A percentile compares a stretch with the other conserved stretches of the same genome.
Evolutionary conservation across 441 rosid species (phyloP).

Genomic region (Lagerstroemia fauriei): DNA sequence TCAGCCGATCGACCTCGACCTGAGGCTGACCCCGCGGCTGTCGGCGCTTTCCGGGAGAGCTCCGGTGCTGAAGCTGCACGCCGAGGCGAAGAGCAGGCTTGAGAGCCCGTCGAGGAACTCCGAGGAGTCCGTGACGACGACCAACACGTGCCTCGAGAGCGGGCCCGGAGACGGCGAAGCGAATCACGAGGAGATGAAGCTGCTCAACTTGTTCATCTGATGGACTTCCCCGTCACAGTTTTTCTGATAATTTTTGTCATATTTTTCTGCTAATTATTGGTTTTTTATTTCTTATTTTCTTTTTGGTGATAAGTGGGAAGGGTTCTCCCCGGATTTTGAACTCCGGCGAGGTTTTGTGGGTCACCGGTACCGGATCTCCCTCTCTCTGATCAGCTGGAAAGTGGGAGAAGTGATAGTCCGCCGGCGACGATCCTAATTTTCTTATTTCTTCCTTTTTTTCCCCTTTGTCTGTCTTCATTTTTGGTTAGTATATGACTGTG

Average conservation of each 20-base stretch:
- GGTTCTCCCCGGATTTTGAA: constrained; percentile 35
- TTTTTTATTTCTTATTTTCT: constrained; percentile 8
- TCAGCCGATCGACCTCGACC: constrained; percentile 54
- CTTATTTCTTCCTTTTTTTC: not conserved
- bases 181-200: constrained; percentile 38
- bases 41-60: constrained; percentile 22
- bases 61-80: constrained; percentile 33
- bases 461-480: not conserved
- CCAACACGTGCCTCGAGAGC: constrained; percentile 65
- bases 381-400: constrained; percentile 8
- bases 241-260: not conserved
- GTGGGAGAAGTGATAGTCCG: constrained; percentile 57
- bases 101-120: constrained; percentile 78
- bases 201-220: constrained; percentile 61
- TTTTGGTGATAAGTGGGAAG: constrained; percentile 6
- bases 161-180: constrained; percentile 43
- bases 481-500: constrained; percentile 8
- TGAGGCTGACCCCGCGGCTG: constrained; percentile 44
- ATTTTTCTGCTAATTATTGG: constrained; percentile 18
- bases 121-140: constrained; percentile 79
- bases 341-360: constrained; percentile 51
- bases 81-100: constrained; percentile 34
- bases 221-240: not conserved
- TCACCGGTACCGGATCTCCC: constrained; percentile 60
- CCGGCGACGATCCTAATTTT: constrained; percentile 31